These are phyloP conservation scores for Citrus sp. DNA, from an alignment of 345 rosid species.

Conservation along the genomic window DNA sequence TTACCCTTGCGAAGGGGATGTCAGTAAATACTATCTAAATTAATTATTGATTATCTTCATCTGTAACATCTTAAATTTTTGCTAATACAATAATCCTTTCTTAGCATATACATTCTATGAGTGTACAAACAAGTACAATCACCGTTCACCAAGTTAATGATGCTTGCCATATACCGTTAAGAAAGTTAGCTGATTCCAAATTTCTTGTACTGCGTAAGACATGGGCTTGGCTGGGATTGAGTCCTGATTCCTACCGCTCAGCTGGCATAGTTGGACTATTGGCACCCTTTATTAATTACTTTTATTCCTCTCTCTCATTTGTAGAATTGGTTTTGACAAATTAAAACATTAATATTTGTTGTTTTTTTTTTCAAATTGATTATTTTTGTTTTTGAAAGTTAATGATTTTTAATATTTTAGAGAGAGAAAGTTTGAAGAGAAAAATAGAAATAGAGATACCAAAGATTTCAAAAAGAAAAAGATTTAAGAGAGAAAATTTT, in stretches of 20 bases:
- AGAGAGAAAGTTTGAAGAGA: no score
- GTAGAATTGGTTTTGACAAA: no score
- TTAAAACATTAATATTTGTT: no score
- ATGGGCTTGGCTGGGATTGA: not conserved
- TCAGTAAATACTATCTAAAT: slow-evolving; percentile 14
- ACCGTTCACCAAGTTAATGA: not conserved
- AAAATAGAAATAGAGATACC: no score
- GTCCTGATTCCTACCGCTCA: not conserved
- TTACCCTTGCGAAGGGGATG: slow-evolving; percentile 47
- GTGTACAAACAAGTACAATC: not conserved
- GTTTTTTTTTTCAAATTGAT: no score
- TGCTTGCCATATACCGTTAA: not conserved
- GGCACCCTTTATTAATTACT: not conserved
- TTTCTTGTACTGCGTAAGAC: not conserved
- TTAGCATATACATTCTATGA: not conserved
- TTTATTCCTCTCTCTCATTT: no score
- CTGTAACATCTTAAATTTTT: not conserved
- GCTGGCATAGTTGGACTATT: not conserved
- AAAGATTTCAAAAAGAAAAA: no score
- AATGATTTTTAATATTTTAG: no score
- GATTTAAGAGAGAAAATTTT: no score
- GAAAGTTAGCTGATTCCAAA: not conserved
- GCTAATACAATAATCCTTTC: not conserved
- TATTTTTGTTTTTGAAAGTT: no score
- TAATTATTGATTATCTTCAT: not conserved